These are phyloP conservation scores for Combretum micranthum DNA, from an alignment of 345 rosid genomes.

Conservation along the genomic window DNA sequence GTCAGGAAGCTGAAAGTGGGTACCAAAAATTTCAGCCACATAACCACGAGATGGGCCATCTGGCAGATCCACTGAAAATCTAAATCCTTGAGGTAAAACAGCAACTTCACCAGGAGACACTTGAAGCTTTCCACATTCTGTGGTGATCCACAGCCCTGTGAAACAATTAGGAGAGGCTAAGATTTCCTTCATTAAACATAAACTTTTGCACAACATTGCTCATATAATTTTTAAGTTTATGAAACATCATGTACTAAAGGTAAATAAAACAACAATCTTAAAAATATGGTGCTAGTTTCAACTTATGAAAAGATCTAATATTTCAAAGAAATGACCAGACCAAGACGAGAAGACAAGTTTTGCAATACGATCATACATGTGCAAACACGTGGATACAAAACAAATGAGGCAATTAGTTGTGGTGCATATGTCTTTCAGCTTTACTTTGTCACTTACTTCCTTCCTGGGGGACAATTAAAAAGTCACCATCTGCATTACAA, in stretches of 20 bases:
- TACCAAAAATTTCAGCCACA: conserved; percentile 81
- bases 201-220: too few relatives aligned
- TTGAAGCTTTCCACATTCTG: conserved; percentile 83
- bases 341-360: too few relatives aligned
- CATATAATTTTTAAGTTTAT: too few relatives aligned
- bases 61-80: conserved; percentile 57
- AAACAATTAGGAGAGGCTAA: conserved; percentile 10
- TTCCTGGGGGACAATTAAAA: conserved; percentile 78
- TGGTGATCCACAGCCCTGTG: conserved; percentile 79
- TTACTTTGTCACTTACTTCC: conserved; percentile 57
- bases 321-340: too few relatives aligned
- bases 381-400: too few relatives aligned
- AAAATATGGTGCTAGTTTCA: too few relatives aligned
- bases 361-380: too few relatives aligned
- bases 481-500: conserved; percentile 97
- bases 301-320: too few relatives aligned
- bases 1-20: conserved; percentile 97
- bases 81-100: conserved; percentile 88
- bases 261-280: too few relatives aligned
- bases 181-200: background rate
- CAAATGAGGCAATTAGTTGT: too few relatives aligned
- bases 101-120: conserved; percentile 84
- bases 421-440: background rate
- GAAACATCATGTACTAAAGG: too few relatives aligned
- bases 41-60: conserved; percentile 97